Percentiles rank a stretch among this genome's conserved stretches.
Evolutionary conservation across 108 stramenopile species (phyloP).

Genomic region (Licmophora abbreviata): DNA sequence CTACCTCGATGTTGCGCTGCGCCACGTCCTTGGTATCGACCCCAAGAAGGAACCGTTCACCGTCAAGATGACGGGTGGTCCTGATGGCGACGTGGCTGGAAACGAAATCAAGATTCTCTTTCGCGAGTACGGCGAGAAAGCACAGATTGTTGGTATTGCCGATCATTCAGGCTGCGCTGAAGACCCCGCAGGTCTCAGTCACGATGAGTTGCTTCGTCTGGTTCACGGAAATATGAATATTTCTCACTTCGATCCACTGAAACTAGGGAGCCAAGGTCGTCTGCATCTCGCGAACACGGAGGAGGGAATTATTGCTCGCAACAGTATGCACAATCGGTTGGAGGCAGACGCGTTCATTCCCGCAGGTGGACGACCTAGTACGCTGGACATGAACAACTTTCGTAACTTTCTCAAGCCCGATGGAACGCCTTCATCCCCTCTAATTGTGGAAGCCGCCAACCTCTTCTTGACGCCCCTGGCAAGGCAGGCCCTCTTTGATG

Average conservation of each 20-base stretch:
- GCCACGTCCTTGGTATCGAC: constrained; percentile 67
- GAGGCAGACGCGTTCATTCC: constrained; percentile 94
- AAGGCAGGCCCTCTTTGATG: constrained; percentile 81
- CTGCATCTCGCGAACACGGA: constrained; percentile 77
- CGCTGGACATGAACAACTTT: constrained; percentile 89
- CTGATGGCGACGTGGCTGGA: constrained; percentile 98
- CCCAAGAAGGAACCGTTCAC: constrained; percentile 85
- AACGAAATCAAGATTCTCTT: constrained; percentile 94
- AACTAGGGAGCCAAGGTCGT: constrained; percentile 61
- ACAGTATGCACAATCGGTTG: constrained; percentile 96
- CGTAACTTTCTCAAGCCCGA: constrained; percentile 71
- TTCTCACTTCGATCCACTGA: constrained; percentile 62
- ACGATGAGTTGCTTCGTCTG: constrained; percentile 87
- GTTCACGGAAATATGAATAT: constrained; percentile 69
- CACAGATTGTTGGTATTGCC: constrained; percentile 90
- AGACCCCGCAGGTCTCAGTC: constrained; percentile 90
- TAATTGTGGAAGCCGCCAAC: constrained; percentile 98
- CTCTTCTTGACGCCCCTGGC: constrained; percentile 92
- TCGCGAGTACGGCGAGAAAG: constrained; percentile 94
- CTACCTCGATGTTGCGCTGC: constrained; percentile 91
- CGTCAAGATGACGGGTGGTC: constrained; percentile 94
- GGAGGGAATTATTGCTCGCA: constrained; percentile 87
- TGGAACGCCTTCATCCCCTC: constrained; percentile 73
- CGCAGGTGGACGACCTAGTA: constrained; percentile 94
- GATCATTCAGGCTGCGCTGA: constrained; percentile 95